A percentile compares a stretch with the other conserved stretches of the same genome.
phyloP scores from a whole-genome alignment of 2,329 filamentous ascomycete species.

The Penicillium crustosum region DNA sequence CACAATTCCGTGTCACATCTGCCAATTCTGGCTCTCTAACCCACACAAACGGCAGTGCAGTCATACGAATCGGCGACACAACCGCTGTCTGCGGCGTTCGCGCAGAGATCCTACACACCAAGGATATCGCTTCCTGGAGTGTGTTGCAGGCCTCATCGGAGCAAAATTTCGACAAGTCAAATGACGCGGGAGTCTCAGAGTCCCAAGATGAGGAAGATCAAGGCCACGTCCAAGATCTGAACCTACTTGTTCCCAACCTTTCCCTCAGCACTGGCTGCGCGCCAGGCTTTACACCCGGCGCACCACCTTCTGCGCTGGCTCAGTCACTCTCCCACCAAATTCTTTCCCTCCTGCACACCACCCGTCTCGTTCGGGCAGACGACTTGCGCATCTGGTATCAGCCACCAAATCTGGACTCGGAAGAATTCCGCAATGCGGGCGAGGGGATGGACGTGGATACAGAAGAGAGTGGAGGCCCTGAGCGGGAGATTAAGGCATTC shows the following conservation, averaged over 20 bases:
- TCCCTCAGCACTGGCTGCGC: constrained; percentile 89
- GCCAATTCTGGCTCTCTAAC: constrained; percentile 82
- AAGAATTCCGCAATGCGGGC: constrained; percentile 38
- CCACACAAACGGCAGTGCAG: constrained; percentile 84
- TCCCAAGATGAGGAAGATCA: constrained; percentile 49
- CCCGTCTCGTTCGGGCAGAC: constrained; percentile 63
- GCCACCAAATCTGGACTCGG: constrained; percentile 43
- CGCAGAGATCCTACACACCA: constrained; percentile 75
- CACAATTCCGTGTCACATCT: constrained; percentile 68
- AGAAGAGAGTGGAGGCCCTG: constrained; percentile 33
- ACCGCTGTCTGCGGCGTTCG: constrained; percentile 93
- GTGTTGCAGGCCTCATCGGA: constrained; percentile 37
- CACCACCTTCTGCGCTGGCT: constrained; percentile 73
- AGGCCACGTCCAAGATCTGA: constrained; percentile 50
- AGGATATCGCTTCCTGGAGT: constrained; percentile 64
- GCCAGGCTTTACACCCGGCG: constrained; percentile 79
- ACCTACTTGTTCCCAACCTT: constrained; percentile 87
- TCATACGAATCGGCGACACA: constrained; percentile 85
- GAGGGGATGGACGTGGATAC: constrained; percentile 52
- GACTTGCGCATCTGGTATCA: constrained; percentile 73
- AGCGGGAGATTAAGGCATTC: constrained; percentile 70
- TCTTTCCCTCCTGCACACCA: constrained; percentile 71
- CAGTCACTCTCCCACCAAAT: constrained; percentile 83
- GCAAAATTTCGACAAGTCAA: constrained; percentile 35
- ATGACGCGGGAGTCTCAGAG: constrained; percentile 36